A percentile compares a stretch with the other conserved stretches of the same genome.
Conservation (phyloP, 805 yeast species). For the Candida pseudoglaebosa region DNA sequence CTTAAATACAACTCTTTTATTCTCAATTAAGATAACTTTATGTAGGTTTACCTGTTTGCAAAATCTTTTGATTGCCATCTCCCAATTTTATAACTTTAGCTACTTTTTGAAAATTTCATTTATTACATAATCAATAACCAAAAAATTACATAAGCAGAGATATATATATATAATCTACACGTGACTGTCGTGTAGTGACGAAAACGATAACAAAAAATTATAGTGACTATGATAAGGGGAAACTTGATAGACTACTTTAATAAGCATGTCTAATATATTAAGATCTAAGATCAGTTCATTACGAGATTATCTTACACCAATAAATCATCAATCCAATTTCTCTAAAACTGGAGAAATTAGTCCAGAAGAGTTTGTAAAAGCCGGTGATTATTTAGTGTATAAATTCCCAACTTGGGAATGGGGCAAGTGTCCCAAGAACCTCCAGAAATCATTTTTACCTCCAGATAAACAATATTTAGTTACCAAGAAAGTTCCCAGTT, state of each 20-base stretch:
- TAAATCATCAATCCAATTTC: constrained; percentile 82
- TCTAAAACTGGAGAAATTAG: constrained; percentile 85
- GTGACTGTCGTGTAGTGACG: neutral
- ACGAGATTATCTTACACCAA: constrained; percentile 91
- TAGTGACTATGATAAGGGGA: neutral
- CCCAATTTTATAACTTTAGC: no score
- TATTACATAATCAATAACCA: no score
- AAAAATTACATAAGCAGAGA: neutral
- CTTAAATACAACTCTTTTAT: neutral
- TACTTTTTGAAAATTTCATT: no score
- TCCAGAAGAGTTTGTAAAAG: constrained; percentile 90
- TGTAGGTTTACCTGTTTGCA: no score
- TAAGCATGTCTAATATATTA: constrained; percentile 20
- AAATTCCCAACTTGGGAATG: constrained; percentile 98
- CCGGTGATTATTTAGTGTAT: constrained; percentile 89
- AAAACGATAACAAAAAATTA: neutral
- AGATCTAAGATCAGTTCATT: constrained; percentile 78
- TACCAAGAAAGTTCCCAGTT: constrained; percentile 85
- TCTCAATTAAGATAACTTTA: no score
- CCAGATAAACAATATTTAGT: constrained; percentile 81
- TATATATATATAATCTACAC: no score
- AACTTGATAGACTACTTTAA: no score
- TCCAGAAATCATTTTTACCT: constrained; percentile 70
- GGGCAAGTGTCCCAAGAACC: constrained; percentile 39
- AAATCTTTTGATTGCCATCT: no score